Percentiles rank a stretch among this genome's conserved stretches.
Evolutionary conservation across 805 yeast species (phyloP).

Genomic region (Isabelozyma pseudorhagii): DNA sequence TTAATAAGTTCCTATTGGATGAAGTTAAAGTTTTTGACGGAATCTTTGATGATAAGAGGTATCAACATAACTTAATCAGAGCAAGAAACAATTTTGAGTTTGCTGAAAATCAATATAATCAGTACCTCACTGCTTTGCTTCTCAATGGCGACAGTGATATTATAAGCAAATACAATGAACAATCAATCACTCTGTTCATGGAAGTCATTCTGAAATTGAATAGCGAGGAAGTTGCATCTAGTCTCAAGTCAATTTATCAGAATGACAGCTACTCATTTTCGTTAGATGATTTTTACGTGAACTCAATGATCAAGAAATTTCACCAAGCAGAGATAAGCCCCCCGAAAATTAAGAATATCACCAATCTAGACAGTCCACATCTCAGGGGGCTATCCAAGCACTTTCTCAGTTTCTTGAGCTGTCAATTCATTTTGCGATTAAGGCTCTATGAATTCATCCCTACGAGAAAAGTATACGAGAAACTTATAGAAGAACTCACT

Average conservation of each 20-base stretch:
- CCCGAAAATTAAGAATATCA: not conserved
- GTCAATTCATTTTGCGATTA: not conserved
- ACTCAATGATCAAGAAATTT: not conserved
- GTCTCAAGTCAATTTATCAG: not conserved
- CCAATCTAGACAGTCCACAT: not conserved
- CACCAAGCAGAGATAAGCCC: not conserved
- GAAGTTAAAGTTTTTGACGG: constrained; percentile 1
- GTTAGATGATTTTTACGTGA: not conserved
- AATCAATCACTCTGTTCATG: not conserved
- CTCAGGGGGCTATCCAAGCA: not conserved
- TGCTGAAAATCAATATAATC: not conserved
- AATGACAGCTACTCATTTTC: not conserved
- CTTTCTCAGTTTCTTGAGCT: not conserved
- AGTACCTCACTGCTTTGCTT: not conserved
- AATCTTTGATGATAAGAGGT: constrained; percentile 2
- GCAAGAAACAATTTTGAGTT: not conserved
- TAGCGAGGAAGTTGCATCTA: not conserved
- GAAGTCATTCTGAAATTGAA: not conserved
- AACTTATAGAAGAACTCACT: not conserved
- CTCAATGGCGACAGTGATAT: not conserved
- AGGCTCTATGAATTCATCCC: not conserved
- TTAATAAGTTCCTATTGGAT: constrained; percentile 12
- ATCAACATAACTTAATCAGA: constrained; percentile 2
- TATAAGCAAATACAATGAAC: not conserved
- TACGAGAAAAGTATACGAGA: not conserved